phyloP scores from a whole-genome alignment of 2,329 filamentous ascomycete species.

The Pestalotiopsis sp. region DNA sequence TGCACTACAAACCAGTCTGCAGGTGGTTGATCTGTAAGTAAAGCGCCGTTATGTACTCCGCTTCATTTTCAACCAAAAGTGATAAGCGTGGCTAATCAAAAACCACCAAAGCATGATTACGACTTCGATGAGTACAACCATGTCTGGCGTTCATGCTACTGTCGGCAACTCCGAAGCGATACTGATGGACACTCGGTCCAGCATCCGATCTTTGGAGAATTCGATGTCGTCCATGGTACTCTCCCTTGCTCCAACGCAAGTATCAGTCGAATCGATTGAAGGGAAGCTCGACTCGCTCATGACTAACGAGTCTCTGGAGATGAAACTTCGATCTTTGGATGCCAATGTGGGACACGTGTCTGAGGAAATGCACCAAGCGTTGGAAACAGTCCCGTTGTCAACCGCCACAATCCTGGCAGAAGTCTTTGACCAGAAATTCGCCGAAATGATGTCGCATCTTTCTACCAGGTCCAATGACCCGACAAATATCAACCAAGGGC shows the following conservation, averaged over 20 bases:
- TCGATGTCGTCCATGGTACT: background rate
- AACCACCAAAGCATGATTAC: background rate
- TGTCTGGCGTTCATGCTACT: background rate
- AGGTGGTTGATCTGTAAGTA: background rate
- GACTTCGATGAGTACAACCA: background rate
- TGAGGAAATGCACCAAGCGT: background rate
- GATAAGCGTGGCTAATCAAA: background rate
- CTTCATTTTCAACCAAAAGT: background rate
- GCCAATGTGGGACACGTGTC: background rate
- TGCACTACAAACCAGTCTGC: background rate
- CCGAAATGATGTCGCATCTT: background rate
- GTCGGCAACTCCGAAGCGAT: background rate
- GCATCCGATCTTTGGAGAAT: background rate
- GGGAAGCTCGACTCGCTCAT: background rate
- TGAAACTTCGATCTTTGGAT: background rate
- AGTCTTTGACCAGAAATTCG: background rate
- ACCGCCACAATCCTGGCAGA: background rate
- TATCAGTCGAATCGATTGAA: background rate
- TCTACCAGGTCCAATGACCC: too few relatives aligned
- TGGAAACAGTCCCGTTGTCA: background rate
- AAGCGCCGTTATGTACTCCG: background rate
- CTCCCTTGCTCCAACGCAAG: background rate
- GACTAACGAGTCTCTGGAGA: background rate
- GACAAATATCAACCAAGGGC: background rate
- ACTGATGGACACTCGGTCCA: background rate